Conservation (phyloP, 345 rosid species). For the Kandelia obovata region DNA sequence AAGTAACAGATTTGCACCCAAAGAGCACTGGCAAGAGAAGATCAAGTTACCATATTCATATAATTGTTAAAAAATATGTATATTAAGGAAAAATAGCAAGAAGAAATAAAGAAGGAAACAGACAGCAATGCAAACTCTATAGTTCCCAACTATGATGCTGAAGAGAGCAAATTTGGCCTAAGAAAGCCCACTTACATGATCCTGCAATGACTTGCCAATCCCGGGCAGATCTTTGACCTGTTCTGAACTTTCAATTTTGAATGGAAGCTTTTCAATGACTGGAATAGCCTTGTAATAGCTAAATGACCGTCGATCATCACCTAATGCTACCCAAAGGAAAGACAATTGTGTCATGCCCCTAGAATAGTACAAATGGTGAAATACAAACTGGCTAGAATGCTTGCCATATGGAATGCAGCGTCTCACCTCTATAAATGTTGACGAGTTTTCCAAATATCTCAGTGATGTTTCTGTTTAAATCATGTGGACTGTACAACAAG, state of each 20-base stretch:
- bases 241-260: slow-evolving; percentile 74
- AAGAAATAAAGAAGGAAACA: slow-evolving; percentile 2
- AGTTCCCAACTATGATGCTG: background rate
- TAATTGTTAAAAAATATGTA: background rate
- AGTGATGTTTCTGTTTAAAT: slow-evolving; percentile 73
- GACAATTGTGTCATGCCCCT: slow-evolving; percentile 12
- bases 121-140: background rate
- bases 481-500: slow-evolving; percentile 63
- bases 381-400: background rate
- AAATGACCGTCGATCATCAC: slow-evolving; percentile 90
- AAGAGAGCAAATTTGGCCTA: background rate
- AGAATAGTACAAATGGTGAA: background rate
- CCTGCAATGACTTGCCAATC: slow-evolving; percentile 92
- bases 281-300: slow-evolving; percentile 91
- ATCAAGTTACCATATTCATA: background rate
- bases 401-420: slow-evolving; percentile 1
- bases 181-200: slow-evolving; percentile 64
- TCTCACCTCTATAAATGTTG: slow-evolving; percentile 75
- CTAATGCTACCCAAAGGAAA: slow-evolving; percentile 57
- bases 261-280: slow-evolving; percentile 80
- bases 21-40: background rate
- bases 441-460: slow-evolving; percentile 88
- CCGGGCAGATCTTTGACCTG: slow-evolving; percentile 81
- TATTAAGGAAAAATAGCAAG: background rate
- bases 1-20: background rate